These are phyloP conservation scores for Aspergillus sp. DNA, from an alignment of 2,329 filamentous ascomycete genomes.

Conservation along the genomic window DNA sequence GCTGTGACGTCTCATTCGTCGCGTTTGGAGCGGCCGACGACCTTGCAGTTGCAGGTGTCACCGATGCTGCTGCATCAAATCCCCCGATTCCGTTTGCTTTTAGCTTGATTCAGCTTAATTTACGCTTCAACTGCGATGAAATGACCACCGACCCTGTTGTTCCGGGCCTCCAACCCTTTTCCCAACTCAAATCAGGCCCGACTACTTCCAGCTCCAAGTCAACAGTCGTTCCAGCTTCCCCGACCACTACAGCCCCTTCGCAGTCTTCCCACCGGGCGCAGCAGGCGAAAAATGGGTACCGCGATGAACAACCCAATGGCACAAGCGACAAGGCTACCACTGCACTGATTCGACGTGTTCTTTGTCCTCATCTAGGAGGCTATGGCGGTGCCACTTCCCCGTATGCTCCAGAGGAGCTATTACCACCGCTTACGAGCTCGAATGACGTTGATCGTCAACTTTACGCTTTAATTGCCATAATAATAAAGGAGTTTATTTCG, in stretches of 20 bases:
- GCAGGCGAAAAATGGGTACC: conserved; percentile 22
- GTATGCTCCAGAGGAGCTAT: conserved; percentile 72
- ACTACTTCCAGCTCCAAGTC: conserved; percentile 39
- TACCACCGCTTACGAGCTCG: conserved; percentile 89
- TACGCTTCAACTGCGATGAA: conserved; percentile 30
- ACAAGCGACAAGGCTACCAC: conserved; percentile 77
- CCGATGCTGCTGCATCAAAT: not conserved
- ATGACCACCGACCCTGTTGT: conserved; percentile 38
- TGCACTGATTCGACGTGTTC: conserved; percentile 75
- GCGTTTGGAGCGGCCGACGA: conserved; percentile 1
- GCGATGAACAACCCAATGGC: conserved; percentile 47
- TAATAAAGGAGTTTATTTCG: conserved; percentile 86
- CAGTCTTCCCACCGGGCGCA: conserved; percentile 34
- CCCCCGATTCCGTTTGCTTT: not conserved
- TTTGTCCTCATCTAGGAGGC: conserved; percentile 66
- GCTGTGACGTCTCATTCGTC: conserved; percentile 5
- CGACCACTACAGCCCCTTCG: conserved; percentile 27
- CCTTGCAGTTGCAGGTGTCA: conserved; percentile 5
- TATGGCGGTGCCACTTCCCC: conserved; percentile 53
- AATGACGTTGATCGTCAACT: conserved; percentile 92
- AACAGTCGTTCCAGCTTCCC: conserved; percentile 27
- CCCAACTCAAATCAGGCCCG: conserved; percentile 37
- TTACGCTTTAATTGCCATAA: conserved; percentile 86
- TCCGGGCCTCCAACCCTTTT: conserved; percentile 42
- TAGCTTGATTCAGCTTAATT: not conserved